Evolutionary conservation across 768 basidiomycete species (phyloP).

Genomic region (Hygrocybe punicea): DNA sequence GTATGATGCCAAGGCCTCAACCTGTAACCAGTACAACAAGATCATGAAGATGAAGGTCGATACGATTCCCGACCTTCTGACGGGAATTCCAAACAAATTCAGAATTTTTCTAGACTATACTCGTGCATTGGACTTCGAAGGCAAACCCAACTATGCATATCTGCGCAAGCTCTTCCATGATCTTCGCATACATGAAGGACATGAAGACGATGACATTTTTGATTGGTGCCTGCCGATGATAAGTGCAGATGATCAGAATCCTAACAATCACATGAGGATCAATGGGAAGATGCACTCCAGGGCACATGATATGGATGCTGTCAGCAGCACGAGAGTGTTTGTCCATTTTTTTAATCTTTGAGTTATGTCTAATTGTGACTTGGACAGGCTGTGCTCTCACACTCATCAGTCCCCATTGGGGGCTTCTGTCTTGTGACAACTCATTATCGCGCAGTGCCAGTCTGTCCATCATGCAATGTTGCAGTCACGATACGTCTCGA

Average conservation of each 20-base stretch:
- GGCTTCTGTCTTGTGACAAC: too few species aligned
- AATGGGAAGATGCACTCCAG: too few species aligned
- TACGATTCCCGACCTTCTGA: slow-evolving; percentile 67
- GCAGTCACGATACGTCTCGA: too few species aligned
- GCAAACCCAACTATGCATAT: slow-evolving; percentile 59
- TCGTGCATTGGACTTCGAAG: slow-evolving; percentile 54
- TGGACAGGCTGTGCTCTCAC: too few species aligned
- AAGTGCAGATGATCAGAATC: neutral
- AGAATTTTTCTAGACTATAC: slow-evolving; percentile 57
- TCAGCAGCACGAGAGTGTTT: too few species aligned
- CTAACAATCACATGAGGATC: too few species aligned
- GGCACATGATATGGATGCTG: too few species aligned
- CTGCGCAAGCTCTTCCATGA: slow-evolving; percentile 54
- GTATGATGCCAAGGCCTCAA: slow-evolving; percentile 22
- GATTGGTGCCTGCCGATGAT: slow-evolving; percentile 41
- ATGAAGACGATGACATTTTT: slow-evolving; percentile 57
- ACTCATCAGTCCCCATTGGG: too few species aligned
- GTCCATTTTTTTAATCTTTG: too few species aligned
- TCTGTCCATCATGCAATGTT: too few species aligned
- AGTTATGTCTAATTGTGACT: too few species aligned
- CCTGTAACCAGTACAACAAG: neutral
- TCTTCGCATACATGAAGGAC: slow-evolving; percentile 39
- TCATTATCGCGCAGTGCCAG: too few species aligned
- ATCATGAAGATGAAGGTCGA: slow-evolving; percentile 43
- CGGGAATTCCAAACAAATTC: slow-evolving; percentile 70